Evolutionary conservation across 495 filamentous ascomycete genomes (phyloP).

Genomic region (Aspergillus sparsus): DNA sequence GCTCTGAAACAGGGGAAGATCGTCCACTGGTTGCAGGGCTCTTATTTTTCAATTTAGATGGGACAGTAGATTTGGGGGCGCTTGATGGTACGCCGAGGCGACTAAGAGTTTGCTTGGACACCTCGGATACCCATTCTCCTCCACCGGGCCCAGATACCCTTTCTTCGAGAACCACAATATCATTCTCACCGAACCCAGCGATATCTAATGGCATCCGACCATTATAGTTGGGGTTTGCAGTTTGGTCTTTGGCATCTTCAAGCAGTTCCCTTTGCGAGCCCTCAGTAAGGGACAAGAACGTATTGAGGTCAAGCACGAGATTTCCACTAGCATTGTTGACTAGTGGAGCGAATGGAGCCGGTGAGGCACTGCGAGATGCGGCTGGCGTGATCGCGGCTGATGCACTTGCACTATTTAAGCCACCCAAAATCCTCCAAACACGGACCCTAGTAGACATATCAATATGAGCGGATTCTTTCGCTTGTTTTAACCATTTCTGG

Average conservation of each 20-base stretch:
- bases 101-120: constrained; percentile 42
- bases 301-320: constrained; percentile 69
- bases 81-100: constrained; percentile 44
- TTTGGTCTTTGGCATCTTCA: constrained; percentile 66
- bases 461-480: constrained; percentile 66
- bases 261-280: constrained; percentile 70
- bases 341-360: constrained; percentile 42
- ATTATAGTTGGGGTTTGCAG: constrained; percentile 75
- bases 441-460: constrained; percentile 71
- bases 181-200: constrained; percentile 65
- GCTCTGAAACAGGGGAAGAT: constrained; percentile 59
- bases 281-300: constrained; percentile 67
- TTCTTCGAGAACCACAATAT: constrained; percentile 79
- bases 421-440: constrained; percentile 69
- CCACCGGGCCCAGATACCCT: constrained; percentile 53
- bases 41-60: constrained; percentile 40
- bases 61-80: constrained; percentile 37
- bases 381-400: constrained; percentile 60
- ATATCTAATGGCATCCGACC: constrained; percentile 61
- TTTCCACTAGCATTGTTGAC: constrained; percentile 59
- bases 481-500: constrained; percentile 70
- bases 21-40: constrained; percentile 54
- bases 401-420: constrained; percentile 42
- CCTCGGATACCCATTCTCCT: constrained; percentile 65
- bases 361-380: constrained; percentile 56